These are phyloP conservation scores for Aristolochia californica DNA, from an alignment of 164 flowering plant genomes.

Conservation along the genomic window DNA sequence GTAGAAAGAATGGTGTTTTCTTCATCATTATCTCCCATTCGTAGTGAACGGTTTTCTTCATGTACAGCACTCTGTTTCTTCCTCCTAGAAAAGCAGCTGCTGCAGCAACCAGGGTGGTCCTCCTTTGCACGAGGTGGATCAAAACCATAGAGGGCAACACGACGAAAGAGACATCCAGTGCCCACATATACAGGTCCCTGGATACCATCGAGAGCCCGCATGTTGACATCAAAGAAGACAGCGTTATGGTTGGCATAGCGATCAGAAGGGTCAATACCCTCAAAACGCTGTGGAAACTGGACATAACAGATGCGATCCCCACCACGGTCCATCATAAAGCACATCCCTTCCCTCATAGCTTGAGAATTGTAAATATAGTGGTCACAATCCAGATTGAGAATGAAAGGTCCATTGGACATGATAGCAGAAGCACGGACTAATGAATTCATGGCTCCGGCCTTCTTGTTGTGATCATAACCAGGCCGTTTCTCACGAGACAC, in stretches of 20 bases:
- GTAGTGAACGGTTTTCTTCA: slow-evolving; percentile 32
- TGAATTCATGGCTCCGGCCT: slow-evolving; percentile 89
- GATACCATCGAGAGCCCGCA: slow-evolving; percentile 82
- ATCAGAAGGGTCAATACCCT: slow-evolving; percentile 82
- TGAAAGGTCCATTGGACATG: slow-evolving; percentile 72
- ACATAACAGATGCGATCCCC: slow-evolving; percentile 72
- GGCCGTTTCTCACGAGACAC: slow-evolving; percentile 31
- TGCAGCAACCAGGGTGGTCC: slow-evolving; percentile 1
- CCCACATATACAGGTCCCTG: slow-evolving; percentile 88
- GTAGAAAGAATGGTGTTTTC: slow-evolving; percentile 36
- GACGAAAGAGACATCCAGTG: slow-evolving; percentile 65
- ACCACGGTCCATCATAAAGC: slow-evolving; percentile 87
- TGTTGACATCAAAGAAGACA: slow-evolving; percentile 76
- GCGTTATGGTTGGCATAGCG: slow-evolving; percentile 83
- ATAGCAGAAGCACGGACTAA: slow-evolving; percentile 62
- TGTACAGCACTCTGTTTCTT: not conserved
- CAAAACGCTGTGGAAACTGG: slow-evolving; percentile 84
- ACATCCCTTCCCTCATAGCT: slow-evolving; percentile 82
- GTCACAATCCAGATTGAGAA: slow-evolving; percentile 74
- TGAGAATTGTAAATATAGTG: slow-evolving; percentile 64
- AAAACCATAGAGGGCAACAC: slow-evolving; percentile 71
- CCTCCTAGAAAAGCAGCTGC: slow-evolving; percentile 31
- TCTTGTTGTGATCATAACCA: slow-evolving; percentile 53
- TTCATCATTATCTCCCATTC: slow-evolving; percentile 33
- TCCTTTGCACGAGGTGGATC: slow-evolving; percentile 41